Evolutionary conservation across 495 filamentous ascomycete species (phyloP), one percentile per base, ranked within the genome.

Genomic region (Penicillium pancosmium): DNA sequence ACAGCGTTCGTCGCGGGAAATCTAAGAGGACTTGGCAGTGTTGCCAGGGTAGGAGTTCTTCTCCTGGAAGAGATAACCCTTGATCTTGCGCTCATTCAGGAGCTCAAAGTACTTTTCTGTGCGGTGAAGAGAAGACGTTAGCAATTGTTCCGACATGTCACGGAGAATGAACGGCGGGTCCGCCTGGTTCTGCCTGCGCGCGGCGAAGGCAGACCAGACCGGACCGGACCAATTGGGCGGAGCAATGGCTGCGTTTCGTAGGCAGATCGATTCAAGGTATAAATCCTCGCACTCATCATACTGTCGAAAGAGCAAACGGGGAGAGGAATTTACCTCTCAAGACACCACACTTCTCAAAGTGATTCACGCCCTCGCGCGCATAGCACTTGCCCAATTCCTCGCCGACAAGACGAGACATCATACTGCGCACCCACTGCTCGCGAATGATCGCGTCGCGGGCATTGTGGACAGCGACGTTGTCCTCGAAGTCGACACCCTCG

Each of bases 371-470:
- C 77, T 98, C 93, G 56, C 88, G 82, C 68, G 84, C 83, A 81
- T 98, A 98, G 78, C 94, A 98, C 81, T 96, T 97, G 66, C 91
- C 86, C 77, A 98, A 73, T 79, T 98, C 95, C 76, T 98, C 91
- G 40, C 92, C 83, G 35, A 98, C 91, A 52, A 98, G 79, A 58
- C 94, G 81, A 18, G 91, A 90, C 94, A 97, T 98, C 94, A 98
- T 98, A 65, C 86, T 88, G 72, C 86, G 86, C 27, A 98, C 92
- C 95, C 95, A 98, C 78, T 98, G 94, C 77, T 98, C 94, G 41
- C 92, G 86, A 66, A 98, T 86, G 47, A 98, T 87, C 35, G 93
- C 88, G 67, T 98, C 94, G 66, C 96, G 94, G 58, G 95, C 93
- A 55, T 90, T 89, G 81, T 97, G 97, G 52, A 98, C 78, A 62